Percentiles rank a stretch among this genome's conserved stretches.
Conservation (phyloP, 345 rosid genomes). For the Eutrema yunnanense region DNA sequence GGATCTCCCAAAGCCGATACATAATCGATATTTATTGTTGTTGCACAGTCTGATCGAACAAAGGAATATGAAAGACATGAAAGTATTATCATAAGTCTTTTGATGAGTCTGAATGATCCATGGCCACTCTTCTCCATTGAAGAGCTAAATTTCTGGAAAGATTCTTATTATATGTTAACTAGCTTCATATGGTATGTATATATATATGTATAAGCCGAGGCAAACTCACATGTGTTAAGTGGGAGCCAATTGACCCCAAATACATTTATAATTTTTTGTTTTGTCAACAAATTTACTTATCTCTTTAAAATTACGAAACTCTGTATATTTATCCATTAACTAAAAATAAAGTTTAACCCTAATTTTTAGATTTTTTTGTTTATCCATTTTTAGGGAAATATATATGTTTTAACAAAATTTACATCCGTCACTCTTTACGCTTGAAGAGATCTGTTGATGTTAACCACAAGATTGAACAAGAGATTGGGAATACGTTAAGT, state of each 20-base stretch:
- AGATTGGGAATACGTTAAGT: slow-evolving; percentile 28
- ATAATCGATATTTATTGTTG: background rate
- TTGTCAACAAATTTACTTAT: background rate
- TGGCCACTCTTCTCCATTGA: slow-evolving; percentile 10
- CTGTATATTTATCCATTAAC: background rate
- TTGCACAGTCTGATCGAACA: slow-evolving; percentile 3
- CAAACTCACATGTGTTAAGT: background rate
- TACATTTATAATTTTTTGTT: background rate
- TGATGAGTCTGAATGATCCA: slow-evolving; percentile 5
- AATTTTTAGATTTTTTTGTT: background rate
- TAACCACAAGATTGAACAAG: slow-evolving; percentile 20
- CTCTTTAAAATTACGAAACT: background rate
- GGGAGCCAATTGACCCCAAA: background rate
- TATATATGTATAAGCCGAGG: background rate
- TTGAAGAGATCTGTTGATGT: background rate
- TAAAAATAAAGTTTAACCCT: background rate
- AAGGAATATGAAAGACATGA: slow-evolving; percentile 15
- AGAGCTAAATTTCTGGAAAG: background rate
- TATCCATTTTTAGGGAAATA: background rate
- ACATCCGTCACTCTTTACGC: background rate
- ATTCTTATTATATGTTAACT: background rate
- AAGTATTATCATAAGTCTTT: slow-evolving; percentile 6
- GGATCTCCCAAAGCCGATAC: slow-evolving; percentile 31
- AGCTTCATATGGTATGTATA: background rate
- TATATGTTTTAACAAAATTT: background rate